Evolutionary conservation across 2,329 filamentous ascomycete genomes (phyloP).

Genomic region (Sclerotinia spermophila): DNA sequence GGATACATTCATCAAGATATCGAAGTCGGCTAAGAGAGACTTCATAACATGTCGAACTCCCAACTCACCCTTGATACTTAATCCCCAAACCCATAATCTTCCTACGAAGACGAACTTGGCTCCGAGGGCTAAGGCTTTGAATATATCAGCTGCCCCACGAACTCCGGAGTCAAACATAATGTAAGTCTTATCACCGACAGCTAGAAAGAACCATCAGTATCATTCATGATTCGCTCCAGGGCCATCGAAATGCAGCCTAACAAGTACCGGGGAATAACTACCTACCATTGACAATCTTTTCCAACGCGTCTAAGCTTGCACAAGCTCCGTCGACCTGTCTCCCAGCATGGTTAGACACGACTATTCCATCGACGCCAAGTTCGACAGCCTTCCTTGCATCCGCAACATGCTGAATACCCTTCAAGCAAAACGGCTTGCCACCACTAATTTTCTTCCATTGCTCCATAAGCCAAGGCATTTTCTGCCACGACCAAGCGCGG

Average conservation of each 20-base stretch:
- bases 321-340: conserved; percentile 59
- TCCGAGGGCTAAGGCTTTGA: conserved; percentile 64
- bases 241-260: not conserved
- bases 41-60: conserved; percentile 61
- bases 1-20: conserved; percentile 58
- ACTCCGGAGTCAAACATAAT: conserved; percentile 64
- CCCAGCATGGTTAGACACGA: conserved; percentile 57
- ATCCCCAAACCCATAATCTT: conserved; percentile 57
- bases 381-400: conserved; percentile 57
- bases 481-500: conserved; percentile 59
- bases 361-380: conserved; percentile 56
- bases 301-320: conserved; percentile 56
- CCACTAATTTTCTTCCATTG: conserved; percentile 56
- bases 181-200: conserved; percentile 55
- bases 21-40: conserved; percentile 57
- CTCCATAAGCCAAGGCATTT: conserved; percentile 57
- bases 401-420: conserved; percentile 58
- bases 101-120: conserved; percentile 62
- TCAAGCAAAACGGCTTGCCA: conserved; percentile 57
- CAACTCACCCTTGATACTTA: conserved; percentile 57
- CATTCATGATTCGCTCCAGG: not conserved
- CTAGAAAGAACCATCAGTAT: conserved; percentile 4
- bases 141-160: conserved; percentile 59
- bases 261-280: not conserved
- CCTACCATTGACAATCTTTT: conserved; percentile 52